Evolutionary conservation across 177 flowering plant species (phyloP), one percentile per base, ranked within the genome.

Genomic region (Vitis hybrid): DNA sequence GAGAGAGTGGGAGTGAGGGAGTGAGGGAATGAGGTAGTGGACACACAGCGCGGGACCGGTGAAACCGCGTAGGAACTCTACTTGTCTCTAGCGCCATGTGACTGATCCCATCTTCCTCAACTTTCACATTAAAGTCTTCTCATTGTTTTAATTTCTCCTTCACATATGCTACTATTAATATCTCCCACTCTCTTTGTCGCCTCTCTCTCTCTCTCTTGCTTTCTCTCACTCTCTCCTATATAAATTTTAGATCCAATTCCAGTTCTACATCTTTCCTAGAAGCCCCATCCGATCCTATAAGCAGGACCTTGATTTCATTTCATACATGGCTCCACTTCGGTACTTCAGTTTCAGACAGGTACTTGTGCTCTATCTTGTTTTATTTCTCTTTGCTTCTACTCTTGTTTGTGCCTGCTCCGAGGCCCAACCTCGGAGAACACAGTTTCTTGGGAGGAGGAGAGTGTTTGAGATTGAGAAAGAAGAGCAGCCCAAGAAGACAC

Each of bases 261-360:
- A 19, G 50, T 13, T 35, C 48, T 56, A 52, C 1, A 40, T 40
- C 46, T 40, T 27, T 40, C 46, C 6, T 40, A 6, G 60, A 32
- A 60, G 24, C 13, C 13, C 60, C 55, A 58, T 14, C 46, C 61
- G 75, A 67, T 63, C 72, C 72, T 27, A 2, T 50, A 56, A 32
- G n/a, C 32, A 12, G 8, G 4, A 30, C 17, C 68, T 52, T 32
- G 68, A 35, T 62, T 58, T 46, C 46, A 40, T 11, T 11, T 27
- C 59, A 30, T 3, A 15, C 21, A 81, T 85, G 87, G 85, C 86
- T 83, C 72, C 80, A 68, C 24, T 60, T 17, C 9, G 12, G 68
- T 48, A 69, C 76, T 69, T 73, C 55, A 60, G 62, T 56, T 24
- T 71, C 64, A 82, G 75, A 65, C 84, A 78, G 74, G 75, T 81